phyloP scores from a whole-genome alignment of 495 filamentous ascomycete genomes.

The Lasiosphaeria ovina region DNA sequence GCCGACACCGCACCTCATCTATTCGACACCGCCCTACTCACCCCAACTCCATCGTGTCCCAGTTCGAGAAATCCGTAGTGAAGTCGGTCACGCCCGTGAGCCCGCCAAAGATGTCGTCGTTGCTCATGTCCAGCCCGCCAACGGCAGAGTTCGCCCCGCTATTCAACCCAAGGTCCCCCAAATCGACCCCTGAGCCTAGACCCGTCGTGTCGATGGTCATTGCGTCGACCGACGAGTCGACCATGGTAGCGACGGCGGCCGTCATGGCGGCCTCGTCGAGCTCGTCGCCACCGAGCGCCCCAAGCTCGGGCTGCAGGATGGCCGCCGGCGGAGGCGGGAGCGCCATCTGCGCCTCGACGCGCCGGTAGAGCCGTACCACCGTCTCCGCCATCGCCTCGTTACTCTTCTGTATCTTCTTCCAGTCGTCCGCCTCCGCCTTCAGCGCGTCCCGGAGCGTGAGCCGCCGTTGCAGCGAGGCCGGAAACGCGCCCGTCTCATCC shows the following conservation, averaged over 20 bases:
- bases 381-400: constrained; percentile 63
- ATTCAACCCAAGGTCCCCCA: constrained; percentile 16
- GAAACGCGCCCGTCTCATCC: constrained; percentile 25
- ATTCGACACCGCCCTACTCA: not conserved
- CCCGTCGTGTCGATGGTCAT: constrained; percentile 31
- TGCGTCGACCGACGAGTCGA: constrained; percentile 21
- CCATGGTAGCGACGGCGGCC: constrained; percentile 22
- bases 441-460: constrained; percentile 68
- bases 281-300: constrained; percentile 17
- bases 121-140: constrained; percentile 32
- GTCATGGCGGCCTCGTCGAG: constrained; percentile 35
- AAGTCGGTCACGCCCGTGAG: constrained; percentile 30
- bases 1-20: too few species aligned
- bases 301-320: constrained; percentile 26
- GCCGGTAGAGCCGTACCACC: constrained; percentile 71
- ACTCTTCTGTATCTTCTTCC: constrained; percentile 57
- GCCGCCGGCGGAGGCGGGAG: constrained; percentile 29
- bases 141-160: constrained; percentile 16
- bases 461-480: constrained; percentile 31
- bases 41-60: constrained; percentile 21
- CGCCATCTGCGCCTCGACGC: constrained; percentile 63
- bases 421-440: constrained; percentile 59
- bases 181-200: constrained; percentile 23
- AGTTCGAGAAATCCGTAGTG: constrained; percentile 1
- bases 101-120: constrained; percentile 40